These are phyloP conservation scores for Arxiozyma telluris DNA, from an alignment of 1,139 yeast genomes.

Conservation along the genomic window DNA sequence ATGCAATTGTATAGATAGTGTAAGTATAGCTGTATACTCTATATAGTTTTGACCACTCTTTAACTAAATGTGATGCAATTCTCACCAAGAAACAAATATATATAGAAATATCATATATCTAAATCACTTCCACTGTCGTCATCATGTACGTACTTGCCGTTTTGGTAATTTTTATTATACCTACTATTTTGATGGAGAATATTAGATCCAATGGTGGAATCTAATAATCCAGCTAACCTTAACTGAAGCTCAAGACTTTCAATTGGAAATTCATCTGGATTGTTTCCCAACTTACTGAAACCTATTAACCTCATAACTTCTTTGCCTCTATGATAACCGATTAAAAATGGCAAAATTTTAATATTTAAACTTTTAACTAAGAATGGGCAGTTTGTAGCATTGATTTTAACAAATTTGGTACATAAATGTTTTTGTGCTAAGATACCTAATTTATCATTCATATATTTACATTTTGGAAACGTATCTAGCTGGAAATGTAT, in stretches of 20 bases:
- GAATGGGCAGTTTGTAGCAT: conserved; percentile 64
- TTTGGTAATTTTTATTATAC: too few species aligned
- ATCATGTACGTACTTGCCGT: conserved; percentile 17
- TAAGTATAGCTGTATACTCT: too few species aligned
- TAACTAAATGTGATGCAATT: too few species aligned
- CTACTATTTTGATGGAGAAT: neutral
- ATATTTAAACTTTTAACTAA: conserved; percentile 52
- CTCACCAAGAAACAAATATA: neutral
- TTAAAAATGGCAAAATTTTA: conserved; percentile 62
- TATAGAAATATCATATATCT: conserved; percentile 22
- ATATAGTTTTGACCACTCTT: neutral
- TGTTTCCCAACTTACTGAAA: conserved; percentile 45
- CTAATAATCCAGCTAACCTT: neutral
- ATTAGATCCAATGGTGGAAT: neutral
- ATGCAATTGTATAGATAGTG: neutral
- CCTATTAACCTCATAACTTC: conserved; percentile 58
- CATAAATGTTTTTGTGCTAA: conserved; percentile 52
- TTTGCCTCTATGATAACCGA: conserved; percentile 51
- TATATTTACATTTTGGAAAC: conserved; percentile 50
- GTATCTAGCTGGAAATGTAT: conserved; percentile 59
- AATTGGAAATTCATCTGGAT: conserved; percentile 35
- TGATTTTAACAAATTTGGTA: conserved; percentile 47
- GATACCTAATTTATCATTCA: conserved; percentile 42
- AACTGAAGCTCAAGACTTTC: conserved; percentile 37
- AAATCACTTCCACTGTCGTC: conserved; percentile 36